Evolutionary conservation across 371 early-diverging fungal species (phyloP), one percentile per base, ranked within the genome.

Genomic region (Mucor velutinosus): DNA sequence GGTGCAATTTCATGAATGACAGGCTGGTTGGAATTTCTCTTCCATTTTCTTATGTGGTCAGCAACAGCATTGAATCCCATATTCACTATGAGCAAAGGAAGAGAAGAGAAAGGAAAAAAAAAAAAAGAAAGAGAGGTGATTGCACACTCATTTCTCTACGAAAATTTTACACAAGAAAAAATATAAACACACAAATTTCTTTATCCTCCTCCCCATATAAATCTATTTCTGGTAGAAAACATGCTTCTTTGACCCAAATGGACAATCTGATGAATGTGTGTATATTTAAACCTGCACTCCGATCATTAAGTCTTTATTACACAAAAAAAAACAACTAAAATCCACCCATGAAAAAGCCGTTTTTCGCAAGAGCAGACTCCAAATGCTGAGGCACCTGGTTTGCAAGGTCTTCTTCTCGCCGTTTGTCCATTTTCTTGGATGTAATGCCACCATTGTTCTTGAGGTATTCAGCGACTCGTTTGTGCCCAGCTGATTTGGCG

Each of bases 351-450:
- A 81, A 74, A 30, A 82, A 71, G 4, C 82, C 82, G 29, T 82
- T 76, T 41, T 66, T 72, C 17, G 74, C 62, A 15, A 82, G 67
- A 19, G 73, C 69, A 32, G 64, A 43, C 58, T 72, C 72, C 41
- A 82, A 58, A 29, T 78, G 78, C 17, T 47, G 55, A 8, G 80
- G 78, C 30, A 75, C 70, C 53, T 67, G 41, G 39, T 73, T 71
- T 11, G 67, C 57, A 29, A 72, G 12, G 53, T 78, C 76, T 39
- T 78, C 80, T 27, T 80, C 77, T 55, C 65, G 55, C 25, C 60
- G 70, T 51, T 76, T 79, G 23, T 80, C 82, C 72, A 82, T 66
- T 25, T 82, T 82, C 39, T 82, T 82, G 4, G 82, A 51, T 4
- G 76, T 47, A 14, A 80, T 25, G 0, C 73, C 82, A 10, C 82